These are phyloP conservation scores for Colletotrichum melonis DNA, from an alignment of 2,329 filamentous ascomycete genomes.

Conservation along the genomic window DNA sequence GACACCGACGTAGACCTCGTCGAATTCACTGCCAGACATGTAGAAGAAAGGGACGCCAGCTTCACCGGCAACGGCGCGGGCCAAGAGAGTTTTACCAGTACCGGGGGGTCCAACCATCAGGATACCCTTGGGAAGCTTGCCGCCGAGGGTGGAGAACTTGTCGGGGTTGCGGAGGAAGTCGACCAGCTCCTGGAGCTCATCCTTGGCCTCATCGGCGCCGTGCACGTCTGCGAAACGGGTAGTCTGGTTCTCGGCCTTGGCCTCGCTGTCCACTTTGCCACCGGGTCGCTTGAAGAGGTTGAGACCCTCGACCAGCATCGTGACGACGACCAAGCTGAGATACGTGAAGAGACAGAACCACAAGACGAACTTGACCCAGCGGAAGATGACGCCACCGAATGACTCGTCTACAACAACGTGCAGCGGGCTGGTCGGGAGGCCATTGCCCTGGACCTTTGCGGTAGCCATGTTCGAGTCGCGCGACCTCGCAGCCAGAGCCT, in stretches of 20 bases:
- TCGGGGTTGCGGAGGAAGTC: conserved; percentile 96
- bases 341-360: conserved; percentile 85
- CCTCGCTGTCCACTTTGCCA: conserved; percentile 80
- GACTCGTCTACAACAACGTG: conserved; percentile 97
- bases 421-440: conserved; percentile 78
- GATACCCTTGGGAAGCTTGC: conserved; percentile 97
- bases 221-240: conserved; percentile 94
- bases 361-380: conserved; percentile 89
- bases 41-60: conserved; percentile 99
- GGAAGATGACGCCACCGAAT: conserved; percentile 81
- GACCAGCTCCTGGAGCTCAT: conserved; percentile 95
- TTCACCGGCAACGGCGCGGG: conserved; percentile 94
- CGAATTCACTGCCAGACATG: conserved; percentile 99
- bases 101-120: conserved; percentile 94
- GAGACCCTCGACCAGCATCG: conserved; percentile 84
- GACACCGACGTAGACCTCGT: conserved; percentile 98
- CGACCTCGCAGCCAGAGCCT: conserved; percentile 81
- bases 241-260: conserved; percentile 91
- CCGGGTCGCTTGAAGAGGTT: conserved; percentile 84
- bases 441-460: conserved; percentile 66
- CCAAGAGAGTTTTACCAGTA: conserved; percentile 96
- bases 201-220: conserved; percentile 97
- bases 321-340: conserved; percentile 81
- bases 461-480: conserved; percentile 74
- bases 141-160: conserved; percentile 91